phyloP scores from a whole-genome alignment of 2,329 filamentous ascomycete genomes.

The Aspergillus ochraceoroseus region DNA sequence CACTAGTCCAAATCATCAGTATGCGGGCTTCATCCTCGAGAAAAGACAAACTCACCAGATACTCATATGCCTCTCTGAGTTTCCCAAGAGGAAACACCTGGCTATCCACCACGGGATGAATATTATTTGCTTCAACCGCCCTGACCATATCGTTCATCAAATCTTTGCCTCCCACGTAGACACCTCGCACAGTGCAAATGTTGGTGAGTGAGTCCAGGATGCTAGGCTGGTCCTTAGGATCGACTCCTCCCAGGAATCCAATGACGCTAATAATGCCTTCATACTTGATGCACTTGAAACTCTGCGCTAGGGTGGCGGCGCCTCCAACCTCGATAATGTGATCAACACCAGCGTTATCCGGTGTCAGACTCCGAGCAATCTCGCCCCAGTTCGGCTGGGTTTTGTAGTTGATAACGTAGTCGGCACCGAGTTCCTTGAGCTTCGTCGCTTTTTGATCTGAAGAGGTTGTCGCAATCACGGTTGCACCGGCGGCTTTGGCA shows the following conservation, averaged over 20 bases:
- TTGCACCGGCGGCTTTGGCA: slow-evolving; percentile 50
- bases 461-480: slow-evolving; percentile 57
- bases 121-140: slow-evolving; percentile 55
- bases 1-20: slow-evolving; percentile 34
- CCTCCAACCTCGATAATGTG: slow-evolving; percentile 64
- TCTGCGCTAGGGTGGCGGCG: slow-evolving; percentile 55
- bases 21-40: not conserved
- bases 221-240: slow-evolving; percentile 47
- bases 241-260: slow-evolving; percentile 52
- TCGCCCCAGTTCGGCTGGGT: slow-evolving; percentile 56
- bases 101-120: slow-evolving; percentile 56
- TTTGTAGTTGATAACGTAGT: slow-evolving; percentile 59
- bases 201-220: slow-evolving; percentile 50
- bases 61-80: slow-evolving; percentile 52
- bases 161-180: slow-evolving; percentile 53
- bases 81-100: slow-evolving; percentile 53
- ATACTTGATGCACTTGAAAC: slow-evolving; percentile 50
- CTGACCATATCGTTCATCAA: slow-evolving; percentile 57
- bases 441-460: slow-evolving; percentile 52
- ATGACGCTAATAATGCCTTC: slow-evolving; percentile 56
- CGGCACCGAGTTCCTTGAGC: slow-evolving; percentile 54
- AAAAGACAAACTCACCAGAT: slow-evolving; percentile 42
- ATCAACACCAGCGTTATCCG: slow-evolving; percentile 54
- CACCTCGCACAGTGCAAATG: slow-evolving; percentile 54
- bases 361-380: slow-evolving; percentile 49